These are phyloP conservation scores for Tuber umbilicatum DNA, from an alignment of 495 filamentous ascomycete species.

Conservation along the genomic window DNA sequence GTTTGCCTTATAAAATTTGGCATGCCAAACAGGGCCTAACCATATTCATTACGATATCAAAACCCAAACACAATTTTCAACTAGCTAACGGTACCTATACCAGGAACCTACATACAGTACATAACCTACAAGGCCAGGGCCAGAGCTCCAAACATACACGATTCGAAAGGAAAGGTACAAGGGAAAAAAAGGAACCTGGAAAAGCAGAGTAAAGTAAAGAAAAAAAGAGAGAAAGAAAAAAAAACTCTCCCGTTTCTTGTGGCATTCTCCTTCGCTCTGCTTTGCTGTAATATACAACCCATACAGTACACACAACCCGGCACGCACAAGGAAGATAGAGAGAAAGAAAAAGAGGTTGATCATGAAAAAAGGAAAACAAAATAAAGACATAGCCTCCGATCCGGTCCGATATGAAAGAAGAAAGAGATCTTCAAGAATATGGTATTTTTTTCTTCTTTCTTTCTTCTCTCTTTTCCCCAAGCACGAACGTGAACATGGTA, in stretches of 20 bases:
- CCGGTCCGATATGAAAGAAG: neutral
- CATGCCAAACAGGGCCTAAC: neutral
- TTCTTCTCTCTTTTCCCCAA: neutral
- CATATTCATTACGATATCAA: neutral
- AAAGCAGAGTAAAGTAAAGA: neutral
- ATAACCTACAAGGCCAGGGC: neutral
- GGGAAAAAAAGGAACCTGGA: neutral
- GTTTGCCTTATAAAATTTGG: neutral
- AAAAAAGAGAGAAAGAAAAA: neutral
- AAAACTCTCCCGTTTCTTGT: neutral
- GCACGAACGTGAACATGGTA: neutral
- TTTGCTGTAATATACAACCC: conserved; percentile 1
- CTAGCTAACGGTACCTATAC: neutral
- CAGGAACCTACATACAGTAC: neutral
- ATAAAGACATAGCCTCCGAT: neutral
- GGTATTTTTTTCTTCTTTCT: neutral
- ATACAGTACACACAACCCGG: neutral
- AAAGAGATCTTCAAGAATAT: neutral
- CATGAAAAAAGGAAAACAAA: neutral
- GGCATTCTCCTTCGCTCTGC: neutral
- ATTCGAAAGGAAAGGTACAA: neutral
- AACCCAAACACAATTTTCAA: neutral
- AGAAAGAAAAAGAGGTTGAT: neutral
- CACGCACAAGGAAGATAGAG: neutral
- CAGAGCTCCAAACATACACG: neutral